Conservation (phyloP, 139 green algal species). For the Chlorella sp. region DNA sequence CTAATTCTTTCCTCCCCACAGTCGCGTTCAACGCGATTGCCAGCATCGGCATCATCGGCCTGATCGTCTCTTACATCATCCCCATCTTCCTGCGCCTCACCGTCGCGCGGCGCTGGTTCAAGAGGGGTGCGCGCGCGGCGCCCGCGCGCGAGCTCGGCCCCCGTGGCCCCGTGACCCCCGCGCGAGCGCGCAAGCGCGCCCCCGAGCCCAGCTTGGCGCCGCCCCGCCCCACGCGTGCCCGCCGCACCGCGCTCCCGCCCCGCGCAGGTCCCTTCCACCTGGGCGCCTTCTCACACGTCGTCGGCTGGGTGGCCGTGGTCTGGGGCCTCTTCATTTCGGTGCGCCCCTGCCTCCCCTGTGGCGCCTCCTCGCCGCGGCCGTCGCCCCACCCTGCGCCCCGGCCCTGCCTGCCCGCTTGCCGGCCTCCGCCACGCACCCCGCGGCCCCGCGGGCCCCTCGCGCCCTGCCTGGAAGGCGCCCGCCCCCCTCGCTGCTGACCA, state of each 20-base stretch:
- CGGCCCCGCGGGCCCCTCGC: not conserved
- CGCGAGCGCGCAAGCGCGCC: not conserved
- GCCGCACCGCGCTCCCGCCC: not conserved
- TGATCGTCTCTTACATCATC: slow-evolving; percentile 57
- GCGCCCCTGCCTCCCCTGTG: not conserved
- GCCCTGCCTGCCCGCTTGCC: slow-evolving; percentile 4
- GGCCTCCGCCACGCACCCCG: not conserved
- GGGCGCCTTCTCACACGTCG: slow-evolving; percentile 19
- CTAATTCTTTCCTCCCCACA: too few relatives aligned
- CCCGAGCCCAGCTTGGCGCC: not conserved
- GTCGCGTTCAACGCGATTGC: slow-evolving; percentile 40
- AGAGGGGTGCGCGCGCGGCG: slow-evolving; percentile 18
- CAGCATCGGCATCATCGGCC: slow-evolving; percentile 48
- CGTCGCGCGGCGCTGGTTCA: slow-evolving; percentile 40
- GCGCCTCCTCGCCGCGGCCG: not conserved
- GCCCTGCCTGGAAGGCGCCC: not conserved
- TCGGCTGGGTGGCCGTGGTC: slow-evolving; percentile 26
- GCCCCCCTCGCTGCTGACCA: too few relatives aligned
- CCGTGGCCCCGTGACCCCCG: too few relatives aligned
- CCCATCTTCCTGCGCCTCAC: slow-evolving; percentile 54
- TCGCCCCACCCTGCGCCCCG: not conserved
- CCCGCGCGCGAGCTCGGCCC: too few relatives aligned
- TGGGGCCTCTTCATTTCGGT: slow-evolving; percentile 55
- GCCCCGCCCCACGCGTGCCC: not conserved
- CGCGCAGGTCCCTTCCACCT: slow-evolving; percentile 50